phyloP scores from a whole-genome alignment of 2,329 filamentous ascomycete species.

The Aphanocladium album region DNA sequence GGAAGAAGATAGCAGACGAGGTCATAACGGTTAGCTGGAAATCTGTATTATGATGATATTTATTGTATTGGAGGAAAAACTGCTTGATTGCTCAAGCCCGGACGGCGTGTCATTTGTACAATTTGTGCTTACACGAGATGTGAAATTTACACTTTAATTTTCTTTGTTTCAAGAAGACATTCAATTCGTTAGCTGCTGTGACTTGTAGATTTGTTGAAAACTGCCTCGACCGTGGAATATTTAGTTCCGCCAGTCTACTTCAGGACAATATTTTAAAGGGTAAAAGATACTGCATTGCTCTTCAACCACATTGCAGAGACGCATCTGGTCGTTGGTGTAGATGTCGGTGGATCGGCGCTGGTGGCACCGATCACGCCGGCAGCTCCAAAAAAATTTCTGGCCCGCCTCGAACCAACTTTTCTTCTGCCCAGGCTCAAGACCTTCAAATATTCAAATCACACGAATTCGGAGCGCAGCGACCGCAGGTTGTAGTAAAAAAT shows the following conservation, averaged over 20 bases:
- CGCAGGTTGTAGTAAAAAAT: neutral
- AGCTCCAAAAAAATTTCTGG: slow-evolving; percentile 2
- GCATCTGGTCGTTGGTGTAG: neutral
- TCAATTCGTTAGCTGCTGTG: neutral
- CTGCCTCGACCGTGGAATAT: too few species aligned
- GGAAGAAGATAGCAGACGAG: neutral
- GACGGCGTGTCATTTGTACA: slow-evolving; percentile 1
- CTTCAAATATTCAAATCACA: neutral
- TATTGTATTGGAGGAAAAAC: neutral
- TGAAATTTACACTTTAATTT: neutral
- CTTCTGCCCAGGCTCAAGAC: neutral
- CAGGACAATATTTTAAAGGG: too few species aligned
- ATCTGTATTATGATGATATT: slow-evolving; percentile 10
- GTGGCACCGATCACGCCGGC: slow-evolving; percentile 5
- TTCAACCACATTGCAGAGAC: too few species aligned
- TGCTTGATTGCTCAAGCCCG: neutral
- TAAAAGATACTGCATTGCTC: too few species aligned
- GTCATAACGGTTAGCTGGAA: too few species aligned
- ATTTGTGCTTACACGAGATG: neutral
- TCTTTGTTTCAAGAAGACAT: neutral
- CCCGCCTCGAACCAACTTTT: neutral
- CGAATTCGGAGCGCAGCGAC: neutral
- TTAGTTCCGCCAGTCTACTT: too few species aligned
- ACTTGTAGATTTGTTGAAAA: too few species aligned
- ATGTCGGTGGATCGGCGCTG: slow-evolving; percentile 9